phyloP scores from a whole-genome alignment of 345 rosid genomes.

The Corchorus olitorius region DNA sequence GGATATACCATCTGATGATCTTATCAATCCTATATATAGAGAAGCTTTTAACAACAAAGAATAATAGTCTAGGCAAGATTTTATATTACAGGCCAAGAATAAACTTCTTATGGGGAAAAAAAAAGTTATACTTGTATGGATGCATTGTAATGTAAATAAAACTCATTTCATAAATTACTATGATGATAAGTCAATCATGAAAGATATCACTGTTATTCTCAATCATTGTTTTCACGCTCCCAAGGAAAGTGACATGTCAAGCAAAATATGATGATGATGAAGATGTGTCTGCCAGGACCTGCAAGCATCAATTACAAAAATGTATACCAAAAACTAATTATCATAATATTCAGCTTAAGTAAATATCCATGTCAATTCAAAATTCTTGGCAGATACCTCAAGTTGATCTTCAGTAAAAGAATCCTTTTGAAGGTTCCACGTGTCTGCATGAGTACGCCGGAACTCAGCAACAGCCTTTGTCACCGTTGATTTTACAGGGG shows the following conservation, averaged over 20 bases:
- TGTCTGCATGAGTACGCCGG: slow-evolving; percentile 93
- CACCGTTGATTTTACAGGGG: slow-evolving; percentile 87
- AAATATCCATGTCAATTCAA: not conserved
- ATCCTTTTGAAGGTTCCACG: slow-evolving; percentile 92
- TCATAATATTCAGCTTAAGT: slow-evolving; percentile 8
- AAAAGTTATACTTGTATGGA: not conserved
- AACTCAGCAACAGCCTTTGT: slow-evolving; percentile 99
- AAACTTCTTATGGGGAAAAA: slow-evolving; percentile 12
- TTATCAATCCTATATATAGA: slow-evolving; percentile 62
- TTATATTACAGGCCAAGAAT: slow-evolving; percentile 23
- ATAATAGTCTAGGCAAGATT: slow-evolving; percentile 10
- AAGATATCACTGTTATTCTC: slow-evolving; percentile 20
- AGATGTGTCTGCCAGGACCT: slow-evolving; percentile 94
- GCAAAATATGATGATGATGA: slow-evolving; percentile 96
- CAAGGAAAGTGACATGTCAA: slow-evolving; percentile 40
- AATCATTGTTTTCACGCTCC: slow-evolving; percentile 19
- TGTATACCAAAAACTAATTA: not conserved
- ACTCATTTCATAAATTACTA: slow-evolving; percentile 19
- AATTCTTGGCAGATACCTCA: slow-evolving; percentile 56
- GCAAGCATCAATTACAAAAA: slow-evolving; percentile 35
- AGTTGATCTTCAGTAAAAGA: slow-evolving; percentile 92
- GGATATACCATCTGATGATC: slow-evolving; percentile 80
- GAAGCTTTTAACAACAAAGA: slow-evolving; percentile 2
- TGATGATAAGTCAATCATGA: slow-evolving; percentile 18
- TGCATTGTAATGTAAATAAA: slow-evolving; percentile 32